Evolutionary conservation across 2,329 filamentous ascomycete species (phyloP).

Genomic region (Aspergillus proliferans): DNA sequence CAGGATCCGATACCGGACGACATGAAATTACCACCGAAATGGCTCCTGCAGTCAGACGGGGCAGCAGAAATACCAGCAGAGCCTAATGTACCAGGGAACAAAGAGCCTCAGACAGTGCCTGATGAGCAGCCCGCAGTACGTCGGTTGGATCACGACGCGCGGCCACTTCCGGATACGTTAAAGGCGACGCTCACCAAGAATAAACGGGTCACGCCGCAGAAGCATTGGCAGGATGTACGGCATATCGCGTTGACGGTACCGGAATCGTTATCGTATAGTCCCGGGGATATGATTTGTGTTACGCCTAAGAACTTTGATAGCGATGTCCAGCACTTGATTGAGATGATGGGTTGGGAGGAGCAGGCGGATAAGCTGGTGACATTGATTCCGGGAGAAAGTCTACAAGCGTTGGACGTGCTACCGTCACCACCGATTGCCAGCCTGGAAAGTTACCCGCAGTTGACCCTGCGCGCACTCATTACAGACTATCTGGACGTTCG

Average conservation of each 20-base stretch:
- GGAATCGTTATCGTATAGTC: slow-evolving; percentile 47
- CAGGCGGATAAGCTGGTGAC: slow-evolving; percentile 66
- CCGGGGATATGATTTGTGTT: slow-evolving; percentile 75
- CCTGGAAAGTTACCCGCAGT: slow-evolving; percentile 26
- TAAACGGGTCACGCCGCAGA: slow-evolving; percentile 62
- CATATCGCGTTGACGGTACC: slow-evolving; percentile 57
- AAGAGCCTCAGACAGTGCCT: slow-evolving; percentile 2
- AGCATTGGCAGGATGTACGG: slow-evolving; percentile 93
- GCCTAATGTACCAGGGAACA: neutral
- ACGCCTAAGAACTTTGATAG: slow-evolving; percentile 79
- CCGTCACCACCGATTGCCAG: slow-evolving; percentile 29
- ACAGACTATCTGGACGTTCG: slow-evolving; percentile 82
- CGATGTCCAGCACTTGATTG: slow-evolving; percentile 73
- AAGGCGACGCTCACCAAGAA: slow-evolving; percentile 60
- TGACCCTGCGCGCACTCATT: slow-evolving; percentile 69
- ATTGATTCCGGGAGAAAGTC: slow-evolving; percentile 35
- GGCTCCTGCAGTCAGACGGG: slow-evolving; percentile 41
- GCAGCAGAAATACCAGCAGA: slow-evolving; percentile 2
- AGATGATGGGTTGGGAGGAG: slow-evolving; percentile 69
- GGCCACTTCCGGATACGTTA: slow-evolving; percentile 55
- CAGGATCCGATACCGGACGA: slow-evolving; percentile 66
- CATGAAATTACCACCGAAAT: slow-evolving; percentile 69
- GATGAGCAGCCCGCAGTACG: slow-evolving; percentile 17
- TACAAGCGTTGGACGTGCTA: slow-evolving; percentile 13
- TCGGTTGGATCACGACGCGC: slow-evolving; percentile 36